Evolutionary conservation across 2,329 filamentous ascomycete species (phyloP), one percentile per base, ranked within the genome.

Genomic region (Aspergillus texensis): DNA sequence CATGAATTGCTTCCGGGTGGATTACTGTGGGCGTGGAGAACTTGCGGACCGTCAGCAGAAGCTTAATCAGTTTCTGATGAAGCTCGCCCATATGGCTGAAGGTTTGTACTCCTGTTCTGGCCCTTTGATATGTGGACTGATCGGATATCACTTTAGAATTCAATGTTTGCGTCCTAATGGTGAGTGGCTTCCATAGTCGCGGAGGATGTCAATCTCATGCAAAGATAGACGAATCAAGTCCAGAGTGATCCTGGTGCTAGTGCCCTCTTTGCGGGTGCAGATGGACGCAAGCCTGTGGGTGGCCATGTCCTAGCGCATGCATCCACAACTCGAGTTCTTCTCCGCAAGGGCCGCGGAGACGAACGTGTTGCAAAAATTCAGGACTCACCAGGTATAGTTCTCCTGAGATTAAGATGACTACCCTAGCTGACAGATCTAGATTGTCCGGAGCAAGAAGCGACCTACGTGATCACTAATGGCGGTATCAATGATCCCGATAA

Each of bases 251-350:
- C 89, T 16, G 88, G 89, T 65, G 89, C 88, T 12, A 90, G 83
- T 74, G 86, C 88, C 53, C 80, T 91, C 12, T 91, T 91, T 72
- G 86, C 88, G 57, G 84, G 88, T 67, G 88, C 86, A 61, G 89
- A 91, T 78, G 89, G 89, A 53, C 83, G 88, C 54, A 90, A 90
- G 74, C 87, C 88, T 56, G 84, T 88, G 56, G 87, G 87, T 65
- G 89, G 88, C 19, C 88, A 91, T 77, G 85, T 91, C 61, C 84
- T 91, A 34, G 88, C 88, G 43, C 88, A 91, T 75, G 88, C 88
- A 58, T 90, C 88, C 58, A 85, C 88, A 2, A 91, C 89, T 45
- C 83, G 89, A 61, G 82, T 91, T 61, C 79, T 91, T 12, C 82
- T 91, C 63, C 83, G 89, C 11, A 91, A 91, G 71, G 89, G 89